Base-by-base conservation (phyloP, 2,329 filamentous ascomycete species). In the Talaromyces sp. region DNA sequence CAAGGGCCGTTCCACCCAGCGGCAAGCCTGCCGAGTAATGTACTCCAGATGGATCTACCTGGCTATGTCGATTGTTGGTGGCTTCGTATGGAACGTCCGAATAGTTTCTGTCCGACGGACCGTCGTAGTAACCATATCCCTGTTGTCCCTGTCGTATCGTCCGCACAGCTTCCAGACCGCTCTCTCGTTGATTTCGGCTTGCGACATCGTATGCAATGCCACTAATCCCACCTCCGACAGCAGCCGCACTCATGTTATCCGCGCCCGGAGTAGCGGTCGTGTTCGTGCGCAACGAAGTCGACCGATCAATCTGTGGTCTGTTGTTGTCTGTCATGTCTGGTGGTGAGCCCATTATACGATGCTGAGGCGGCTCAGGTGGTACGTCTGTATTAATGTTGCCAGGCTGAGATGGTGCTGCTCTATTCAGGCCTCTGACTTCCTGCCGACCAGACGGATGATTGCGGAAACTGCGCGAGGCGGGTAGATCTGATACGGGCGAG, bases 131-230 rank as follows among this genome's bases (percentile, higher is more conserved):
- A 14, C 54, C 33, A 31, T n/a, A 8, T 3, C 43, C 54, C 24
- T 13, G 65, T 37, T 66, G 37, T 24, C 78, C 68, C 22, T 66
- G 37, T 33, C 78, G 68, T 50, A 77, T 70, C 45, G 73, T 80
- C 72, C 83, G 81, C 75, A 87, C 82, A 56, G 88, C 87, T 63
- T 89, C 85, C 66, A 89, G 70, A 27, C 88, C 89, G 75, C 87
- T 89, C 69, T 89, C 85, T 67, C 87, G 81, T 67, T 86, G 82
- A 76, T 88, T 86, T 60, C 82, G 83, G 70, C 89, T 87, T 59
- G 89, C 88, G 58, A 90, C 85, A 63, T 81, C 86, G 71, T 88
- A 82, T 45, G 89, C 89, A 66, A 91, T 86, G 63, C 88, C 88
- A 35, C 88, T 83, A 76, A 92, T 87, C 64, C 88, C 89, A 70